These are phyloP conservation scores for Trametes sp. DNA, from an alignment of 1,284 basidiomycete species.

Conservation along the genomic window DNA sequence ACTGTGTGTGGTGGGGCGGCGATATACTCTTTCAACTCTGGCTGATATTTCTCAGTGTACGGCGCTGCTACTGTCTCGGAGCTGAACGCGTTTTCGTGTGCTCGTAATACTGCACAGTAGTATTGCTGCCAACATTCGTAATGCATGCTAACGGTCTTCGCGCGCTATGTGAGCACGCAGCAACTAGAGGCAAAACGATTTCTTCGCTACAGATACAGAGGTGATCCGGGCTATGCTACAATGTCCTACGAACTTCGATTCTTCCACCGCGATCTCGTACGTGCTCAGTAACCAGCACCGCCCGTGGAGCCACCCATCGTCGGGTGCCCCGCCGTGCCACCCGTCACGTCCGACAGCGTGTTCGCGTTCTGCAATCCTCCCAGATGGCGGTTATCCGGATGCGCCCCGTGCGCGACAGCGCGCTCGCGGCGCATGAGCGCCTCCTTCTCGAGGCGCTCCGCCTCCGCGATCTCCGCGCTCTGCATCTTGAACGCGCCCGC, in stretches of 20 bases:
- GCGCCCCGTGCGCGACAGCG: conserved; percentile 59
- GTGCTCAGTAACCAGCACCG: conserved; percentile 11
- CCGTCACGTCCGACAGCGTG: conserved; percentile 27
- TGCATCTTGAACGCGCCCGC: conserved; percentile 55
- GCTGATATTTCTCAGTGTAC: too few relatives aligned
- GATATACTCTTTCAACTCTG: neutral
- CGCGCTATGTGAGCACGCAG: too few relatives aligned
- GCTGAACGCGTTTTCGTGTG: too few relatives aligned
- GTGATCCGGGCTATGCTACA: conserved; percentile 1
- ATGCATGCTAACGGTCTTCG: too few relatives aligned
- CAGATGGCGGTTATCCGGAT: conserved; percentile 44
- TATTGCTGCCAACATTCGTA: too few relatives aligned
- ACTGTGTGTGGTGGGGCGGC: neutral
- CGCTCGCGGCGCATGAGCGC: conserved; percentile 57
- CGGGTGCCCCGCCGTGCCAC: conserved; percentile 12
- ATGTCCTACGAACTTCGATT: conserved; percentile 1
- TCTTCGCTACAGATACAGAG: neutral
- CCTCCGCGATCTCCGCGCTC: conserved; percentile 57
- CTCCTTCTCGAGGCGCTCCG: conserved; percentile 60
- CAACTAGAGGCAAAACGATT: too few relatives aligned
- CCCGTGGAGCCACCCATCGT: conserved; percentile 7
- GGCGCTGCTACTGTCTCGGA: too few relatives aligned
- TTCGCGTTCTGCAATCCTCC: conserved; percentile 31
- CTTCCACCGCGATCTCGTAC: too few relatives aligned
- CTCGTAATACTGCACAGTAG: too few relatives aligned